A percentile compares a stretch with the other conserved stretches of the same genome.
phyloP scores from a whole-genome alignment of 1,284 basidiomycete species.

The Sanghuangporus weigelae region DNA sequence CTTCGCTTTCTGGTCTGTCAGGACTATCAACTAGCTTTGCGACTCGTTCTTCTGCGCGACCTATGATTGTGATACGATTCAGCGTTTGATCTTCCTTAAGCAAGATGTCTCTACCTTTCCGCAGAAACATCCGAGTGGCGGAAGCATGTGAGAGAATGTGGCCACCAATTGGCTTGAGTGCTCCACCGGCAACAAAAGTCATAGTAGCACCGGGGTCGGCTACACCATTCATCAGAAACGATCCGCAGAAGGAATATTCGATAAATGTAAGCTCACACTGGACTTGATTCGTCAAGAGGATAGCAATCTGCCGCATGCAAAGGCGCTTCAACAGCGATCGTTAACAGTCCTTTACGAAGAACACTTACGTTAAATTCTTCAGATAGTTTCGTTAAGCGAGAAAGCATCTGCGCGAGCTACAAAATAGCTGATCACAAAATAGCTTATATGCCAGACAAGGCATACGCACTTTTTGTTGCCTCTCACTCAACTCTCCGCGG shows the following conservation, averaged over 20 bases:
- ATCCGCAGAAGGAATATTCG: constrained; percentile 7
- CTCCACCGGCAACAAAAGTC: constrained; percentile 88
- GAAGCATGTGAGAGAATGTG: constrained; percentile 86
- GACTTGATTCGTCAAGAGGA: constrained; percentile 90
- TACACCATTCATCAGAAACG: constrained; percentile 27
- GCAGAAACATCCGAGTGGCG: constrained; percentile 75
- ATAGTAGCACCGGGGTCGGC: constrained; percentile 92
- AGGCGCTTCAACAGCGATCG: not conserved
- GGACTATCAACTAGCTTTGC: constrained; percentile 95
- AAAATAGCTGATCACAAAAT: not conserved
- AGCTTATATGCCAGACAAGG: not conserved
- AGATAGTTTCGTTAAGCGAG: constrained; percentile 84
- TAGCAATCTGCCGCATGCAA: constrained; percentile 55
- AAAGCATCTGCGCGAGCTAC: constrained; percentile 80
- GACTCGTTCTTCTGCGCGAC: constrained; percentile 89
- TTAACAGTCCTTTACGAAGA: not conserved
- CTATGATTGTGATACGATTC: constrained; percentile 32
- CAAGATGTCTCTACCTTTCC: constrained; percentile 60
- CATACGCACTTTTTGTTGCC: constrained; percentile 76
- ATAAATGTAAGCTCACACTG: constrained; percentile 49
- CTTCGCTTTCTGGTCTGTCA: constrained; percentile 88
- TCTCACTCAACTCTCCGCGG: constrained; percentile 86
- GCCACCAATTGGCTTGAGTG: constrained; percentile 82
- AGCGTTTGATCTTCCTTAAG: not conserved
- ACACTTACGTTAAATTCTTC: constrained; percentile 77